Base-by-base conservation (phyloP, 192 early-diverging fungal genomes). In the Piromyces sp. region DNA sequence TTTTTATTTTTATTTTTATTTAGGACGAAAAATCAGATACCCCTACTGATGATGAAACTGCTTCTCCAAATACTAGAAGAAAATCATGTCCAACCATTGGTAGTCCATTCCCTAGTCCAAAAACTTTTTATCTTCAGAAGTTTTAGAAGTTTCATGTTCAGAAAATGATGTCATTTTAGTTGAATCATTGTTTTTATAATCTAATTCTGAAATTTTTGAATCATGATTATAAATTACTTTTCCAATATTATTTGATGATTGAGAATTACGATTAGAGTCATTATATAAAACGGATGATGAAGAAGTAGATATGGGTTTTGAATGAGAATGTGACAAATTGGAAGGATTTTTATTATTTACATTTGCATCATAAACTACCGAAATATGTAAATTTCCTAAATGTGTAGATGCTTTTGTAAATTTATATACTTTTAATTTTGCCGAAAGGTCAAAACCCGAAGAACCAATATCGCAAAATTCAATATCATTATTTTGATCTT, bases 321-420 rank as follows among this genome's bases (percentile, higher is more conserved):
- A 42, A 38, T n/a, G 16, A 9, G 13, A 22, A 30, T 42, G 28
- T 28, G 28, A 80, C 1, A 30, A 7, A 14, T 82, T 78, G 2
- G 29, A 33, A 33, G 31, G 31, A 82, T 78, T 78, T 29, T 30
- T 38, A 79, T 26, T n/a, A 82, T 79, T 84, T 15, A 38, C 79
- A 30, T 81, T 86, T 11, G 85, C 82, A 80, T 89, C 88, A 79
- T 87, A 89, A 9, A 89, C 88, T 13, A 88, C 87, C 30, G 85
- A 85, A 58, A 89, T 82, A 79, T 87, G 84, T 30, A 89, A 83
- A 38, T 80, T 85, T 26, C 85, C 86, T 22, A 33, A 30, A 7
- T 38, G 40, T 26, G 85, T 83, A 12, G 80, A 38, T 4, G 87
- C 88, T 30, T 83, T 30, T 14, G 84, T 82, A 79, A 89, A 89